Evolutionary conservation across 768 basidiomycete species (phyloP), one percentile per base, ranked within the genome.

Genomic region (Lenzites betulinus): DNA sequence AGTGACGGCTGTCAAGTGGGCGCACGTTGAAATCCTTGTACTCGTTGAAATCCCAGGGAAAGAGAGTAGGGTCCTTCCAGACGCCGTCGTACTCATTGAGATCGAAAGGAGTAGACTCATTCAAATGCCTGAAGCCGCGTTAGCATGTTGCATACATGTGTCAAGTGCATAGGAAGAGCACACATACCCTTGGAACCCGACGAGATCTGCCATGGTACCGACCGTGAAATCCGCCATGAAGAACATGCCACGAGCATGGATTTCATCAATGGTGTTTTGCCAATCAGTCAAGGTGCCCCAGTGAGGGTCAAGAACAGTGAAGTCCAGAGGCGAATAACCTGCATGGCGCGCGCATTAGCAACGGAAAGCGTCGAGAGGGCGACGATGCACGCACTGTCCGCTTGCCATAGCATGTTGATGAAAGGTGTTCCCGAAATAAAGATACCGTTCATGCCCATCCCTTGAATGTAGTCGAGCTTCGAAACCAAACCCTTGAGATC

Each of bases 401-500:
- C 90, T 70, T 95, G 89, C 94, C 94, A 96, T n/a, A 93, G 75
- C 94, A 95, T 95, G 81, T 96, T 96, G 62, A 97, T 62, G 74
- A 93, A 97, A 53, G 88, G 86, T 1, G 95, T 97, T 53, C 95
- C 95, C 23, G 95, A 93, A 71, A 96, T 90, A 77, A 93, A 97
- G 67, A 97, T 86, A 52, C 86, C 81, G 66, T 79, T 79, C 61
- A 93, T 75, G 64, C 95, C 95, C 92, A 95, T 95, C 63, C 91
- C 92, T 46, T 92, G 79, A 18, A 97, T 78, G 72, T 97, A 97
- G 74, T 97, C 95, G 62, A 97, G 78, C 58, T 82, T 86, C 22
- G 83, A 72, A 46, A 81, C 75, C 59, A 96, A 75, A 55, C 95
- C 95, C 58, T 86, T 85, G 68, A 94, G 81, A 73, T 97, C 95